Evolutionary conservation across 1,284 basidiomycete species (phyloP).

Genomic region (Apiotrichum laibachii): DNA sequence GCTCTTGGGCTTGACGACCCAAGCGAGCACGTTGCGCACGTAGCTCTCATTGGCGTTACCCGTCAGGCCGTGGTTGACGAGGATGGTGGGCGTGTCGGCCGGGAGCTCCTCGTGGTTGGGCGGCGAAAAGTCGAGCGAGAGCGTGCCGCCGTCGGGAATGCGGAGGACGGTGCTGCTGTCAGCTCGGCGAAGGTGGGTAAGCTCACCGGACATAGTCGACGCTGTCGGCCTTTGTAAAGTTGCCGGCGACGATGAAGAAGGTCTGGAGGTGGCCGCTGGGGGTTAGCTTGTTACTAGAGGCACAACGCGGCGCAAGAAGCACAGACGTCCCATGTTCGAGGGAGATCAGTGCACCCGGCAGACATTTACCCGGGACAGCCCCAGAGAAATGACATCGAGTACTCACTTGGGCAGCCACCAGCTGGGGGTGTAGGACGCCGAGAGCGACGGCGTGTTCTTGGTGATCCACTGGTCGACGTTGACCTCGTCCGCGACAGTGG

Average conservation of each 20-base stretch:
- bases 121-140: conserved; percentile 56
- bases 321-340: too few relatives aligned
- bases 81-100: conserved; percentile 72
- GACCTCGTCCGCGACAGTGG: neutral
- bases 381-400: neutral
- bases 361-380: neutral
- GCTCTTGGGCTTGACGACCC: conserved; percentile 61
- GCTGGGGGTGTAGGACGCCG: conserved; percentile 45
- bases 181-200: neutral
- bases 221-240: conserved; percentile 68
- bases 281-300: conserved; percentile 1
- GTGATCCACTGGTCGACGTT: conserved; percentile 36
- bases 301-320: neutral
- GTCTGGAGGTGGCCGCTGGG: conserved; percentile 53
- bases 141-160: conserved; percentile 66
- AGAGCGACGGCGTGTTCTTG: conserved; percentile 45
- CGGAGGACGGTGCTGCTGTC: conserved; percentile 59
- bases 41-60: conserved; percentile 89
- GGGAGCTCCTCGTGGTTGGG: conserved; percentile 55
- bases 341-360: neutral
- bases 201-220: conserved; percentile 67
- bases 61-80: conserved; percentile 75
- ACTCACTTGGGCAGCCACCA: conserved; percentile 52
- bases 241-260: conserved; percentile 50
- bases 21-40: conserved; percentile 72